A percentile compares a stretch with the other conserved stretches of the same genome.
Evolutionary conservation across 495 filamentous ascomycete genomes (phyloP).

Genomic region (Penicillium atrosanguineum): DNA sequence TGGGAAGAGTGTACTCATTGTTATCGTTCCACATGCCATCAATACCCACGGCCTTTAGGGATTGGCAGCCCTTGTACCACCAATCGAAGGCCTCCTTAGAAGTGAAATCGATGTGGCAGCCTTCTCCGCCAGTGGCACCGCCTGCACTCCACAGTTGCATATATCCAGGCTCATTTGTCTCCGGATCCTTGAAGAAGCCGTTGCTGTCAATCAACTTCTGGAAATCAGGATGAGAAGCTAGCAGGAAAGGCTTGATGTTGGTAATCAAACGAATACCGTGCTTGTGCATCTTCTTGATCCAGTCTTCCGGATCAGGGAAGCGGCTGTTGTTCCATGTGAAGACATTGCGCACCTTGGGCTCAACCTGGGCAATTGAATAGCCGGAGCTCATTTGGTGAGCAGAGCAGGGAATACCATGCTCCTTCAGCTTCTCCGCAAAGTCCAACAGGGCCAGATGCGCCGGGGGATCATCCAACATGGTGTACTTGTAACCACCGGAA

Average conservation of each 20-base stretch:
- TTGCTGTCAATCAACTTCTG: constrained; percentile 48
- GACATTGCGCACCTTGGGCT: constrained; percentile 66
- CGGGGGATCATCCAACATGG: constrained; percentile 60
- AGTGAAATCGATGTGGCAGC: constrained; percentile 69
- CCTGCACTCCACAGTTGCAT: constrained; percentile 67
- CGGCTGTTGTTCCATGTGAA: constrained; percentile 68
- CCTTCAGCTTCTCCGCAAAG: constrained; percentile 57
- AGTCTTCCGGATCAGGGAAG: constrained; percentile 63
- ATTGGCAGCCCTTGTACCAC: constrained; percentile 65
- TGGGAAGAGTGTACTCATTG: constrained; percentile 67
- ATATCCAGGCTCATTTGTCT: constrained; percentile 50
- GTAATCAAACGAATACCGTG: constrained; percentile 62
- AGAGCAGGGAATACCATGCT: constrained; percentile 66
- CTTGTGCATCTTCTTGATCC: constrained; percentile 57
- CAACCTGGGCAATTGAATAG: constrained; percentile 63
- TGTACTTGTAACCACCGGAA: constrained; percentile 68
- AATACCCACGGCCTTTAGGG: constrained; percentile 58
- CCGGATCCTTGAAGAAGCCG: constrained; percentile 60
- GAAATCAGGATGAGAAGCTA: constrained; percentile 63
- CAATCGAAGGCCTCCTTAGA: constrained; percentile 61
- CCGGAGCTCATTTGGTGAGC: constrained; percentile 71
- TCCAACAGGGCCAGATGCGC: constrained; percentile 56
- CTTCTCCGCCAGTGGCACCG: constrained; percentile 63
- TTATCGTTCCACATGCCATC: constrained; percentile 78
- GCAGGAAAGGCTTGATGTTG: constrained; percentile 71